Conservation (phyloP, 2,329 filamentous ascomycete species). For the Madurella fahalii region DNA sequence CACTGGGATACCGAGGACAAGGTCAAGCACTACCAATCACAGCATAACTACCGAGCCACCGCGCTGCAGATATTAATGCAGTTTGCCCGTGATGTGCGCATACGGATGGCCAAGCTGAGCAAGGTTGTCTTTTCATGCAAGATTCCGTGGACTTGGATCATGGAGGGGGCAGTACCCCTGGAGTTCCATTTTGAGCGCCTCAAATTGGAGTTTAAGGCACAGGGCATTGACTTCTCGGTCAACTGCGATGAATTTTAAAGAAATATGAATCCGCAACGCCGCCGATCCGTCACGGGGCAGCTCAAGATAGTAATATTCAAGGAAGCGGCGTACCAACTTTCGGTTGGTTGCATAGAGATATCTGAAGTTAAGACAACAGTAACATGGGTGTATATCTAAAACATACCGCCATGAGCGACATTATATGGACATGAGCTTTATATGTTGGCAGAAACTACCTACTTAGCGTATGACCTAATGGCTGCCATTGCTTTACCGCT, state of each 20-base stretch:
- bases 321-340: too few relatives aligned
- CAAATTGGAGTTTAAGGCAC: slow-evolving; percentile 11
- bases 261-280: too few relatives aligned
- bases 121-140: slow-evolving; percentile 23
- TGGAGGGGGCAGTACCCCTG: slow-evolving; percentile 17
- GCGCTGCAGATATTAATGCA: slow-evolving; percentile 19
- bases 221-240: slow-evolving; percentile 25
- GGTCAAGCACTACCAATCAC: slow-evolving; percentile 20
- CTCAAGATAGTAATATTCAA: too few relatives aligned
- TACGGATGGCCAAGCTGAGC: slow-evolving; percentile 15
- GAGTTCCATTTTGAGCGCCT: slow-evolving; percentile 25
- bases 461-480: too few relatives aligned
- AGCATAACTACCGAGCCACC: slow-evolving; percentile 19
- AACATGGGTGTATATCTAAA: too few relatives aligned
- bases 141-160: slow-evolving; percentile 26
- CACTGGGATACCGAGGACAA: slow-evolving; percentile 16
- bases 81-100: slow-evolving; percentile 20
- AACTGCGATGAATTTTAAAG: slow-evolving; percentile 15
- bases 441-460: too few relatives aligned
- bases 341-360: too few relatives aligned
- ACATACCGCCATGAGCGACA: too few relatives aligned
- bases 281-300: too few relatives aligned
- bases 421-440: too few relatives aligned
- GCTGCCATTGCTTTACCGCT: too few relatives aligned
- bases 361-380: too few relatives aligned